Conservation (phyloP, 2,329 filamentous ascomycete species). For the Fusarium guadeloupense region DNA sequence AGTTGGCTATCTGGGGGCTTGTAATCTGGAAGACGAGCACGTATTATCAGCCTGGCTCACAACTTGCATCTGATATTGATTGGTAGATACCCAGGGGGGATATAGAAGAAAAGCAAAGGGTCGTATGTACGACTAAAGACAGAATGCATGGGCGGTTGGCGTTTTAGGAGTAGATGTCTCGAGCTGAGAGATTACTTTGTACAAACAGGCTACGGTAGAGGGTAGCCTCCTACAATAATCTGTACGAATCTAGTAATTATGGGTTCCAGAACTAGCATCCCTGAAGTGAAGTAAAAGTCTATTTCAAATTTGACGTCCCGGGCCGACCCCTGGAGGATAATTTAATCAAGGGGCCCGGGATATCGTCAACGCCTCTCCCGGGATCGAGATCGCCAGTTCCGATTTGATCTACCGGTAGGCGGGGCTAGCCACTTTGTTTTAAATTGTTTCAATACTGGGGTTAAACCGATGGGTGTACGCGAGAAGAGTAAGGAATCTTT, state of each 20-base stretch:
- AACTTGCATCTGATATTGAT: conserved; percentile 1
- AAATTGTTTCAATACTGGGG: too few species aligned
- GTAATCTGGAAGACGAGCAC: not conserved
- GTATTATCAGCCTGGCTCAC: not conserved
- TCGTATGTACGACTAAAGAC: conserved; percentile 6
- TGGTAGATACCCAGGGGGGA: conserved; percentile 19
- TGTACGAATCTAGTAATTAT: not conserved
- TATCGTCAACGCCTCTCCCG: not conserved
- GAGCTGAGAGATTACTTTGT: not conserved
- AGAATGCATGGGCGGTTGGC: conserved; percentile 6
- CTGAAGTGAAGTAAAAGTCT: not conserved
- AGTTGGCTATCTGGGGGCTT: conserved; percentile 34
- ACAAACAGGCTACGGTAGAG: not conserved
- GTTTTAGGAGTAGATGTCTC: conserved; percentile 7
- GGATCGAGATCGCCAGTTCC: not conserved
- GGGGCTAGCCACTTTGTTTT: not conserved
- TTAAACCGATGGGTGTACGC: too few species aligned
- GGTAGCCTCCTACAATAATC: not conserved
- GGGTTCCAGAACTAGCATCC: not conserved
- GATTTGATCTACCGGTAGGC: conserved; percentile 4
- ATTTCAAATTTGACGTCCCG: not conserved
- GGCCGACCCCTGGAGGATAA: conserved; percentile 8
- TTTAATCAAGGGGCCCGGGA: not conserved
- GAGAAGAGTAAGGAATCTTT: too few species aligned
- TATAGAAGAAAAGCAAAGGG: not conserved